Conservation (phyloP, 23 red algal genomes). For the Gracilariopsis chorda region DNA sequence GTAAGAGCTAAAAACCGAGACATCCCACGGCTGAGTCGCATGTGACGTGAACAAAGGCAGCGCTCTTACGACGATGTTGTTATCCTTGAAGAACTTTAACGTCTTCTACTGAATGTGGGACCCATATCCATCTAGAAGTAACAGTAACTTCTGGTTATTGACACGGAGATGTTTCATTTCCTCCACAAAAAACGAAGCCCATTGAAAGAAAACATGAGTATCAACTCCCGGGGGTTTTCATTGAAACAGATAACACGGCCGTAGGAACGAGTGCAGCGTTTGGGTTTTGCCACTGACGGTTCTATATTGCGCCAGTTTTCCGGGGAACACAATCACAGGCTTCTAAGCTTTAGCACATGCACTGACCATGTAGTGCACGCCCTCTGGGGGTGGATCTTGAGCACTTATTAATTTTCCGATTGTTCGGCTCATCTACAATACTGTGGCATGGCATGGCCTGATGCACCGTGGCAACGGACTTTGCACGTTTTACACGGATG, state of each 20-base stretch:
- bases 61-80: not conserved
- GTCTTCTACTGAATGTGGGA: not conserved
- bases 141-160: not conserved
- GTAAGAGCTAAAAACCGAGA: not conserved
- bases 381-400: too few species aligned
- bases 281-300: too few species aligned
- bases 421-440: too few species aligned
- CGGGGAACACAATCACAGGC: not conserved
- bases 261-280: not conserved
- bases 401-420: too few species aligned
- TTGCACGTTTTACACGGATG: too few species aligned
- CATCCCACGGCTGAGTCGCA: too few species aligned
- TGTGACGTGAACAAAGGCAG: not conserved
- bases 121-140: too few species aligned
- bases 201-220: not conserved
- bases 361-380: too few species aligned
- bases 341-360: too few species aligned
- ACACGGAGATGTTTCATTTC: not conserved
- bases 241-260: not conserved
- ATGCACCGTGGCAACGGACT: too few species aligned
- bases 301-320: not conserved
- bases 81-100: slow-evolving; percentile 3
- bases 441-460: too few species aligned
- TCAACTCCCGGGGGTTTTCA: not conserved
- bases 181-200: not conserved